A percentile compares a stretch with the other conserved stretches of the same genome.
phyloP scores from a whole-genome alignment of 768 basidiomycete species.

The Auriscalpium microsporum region DNA sequence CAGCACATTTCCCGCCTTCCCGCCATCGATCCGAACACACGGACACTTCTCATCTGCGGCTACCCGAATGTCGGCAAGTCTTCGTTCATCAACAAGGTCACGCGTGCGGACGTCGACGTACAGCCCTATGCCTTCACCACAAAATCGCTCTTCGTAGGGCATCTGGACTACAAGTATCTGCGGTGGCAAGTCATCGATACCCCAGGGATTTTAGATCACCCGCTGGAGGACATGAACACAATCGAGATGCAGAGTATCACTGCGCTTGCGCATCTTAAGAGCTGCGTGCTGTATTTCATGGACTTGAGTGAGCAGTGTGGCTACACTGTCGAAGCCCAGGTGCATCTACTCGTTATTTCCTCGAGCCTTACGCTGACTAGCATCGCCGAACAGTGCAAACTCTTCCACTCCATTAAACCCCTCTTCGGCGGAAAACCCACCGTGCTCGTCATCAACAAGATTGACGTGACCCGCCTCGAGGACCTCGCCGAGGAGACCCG shows the following conservation, averaged over 20 bases:
- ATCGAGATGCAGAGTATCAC: constrained; percentile 99
- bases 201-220: constrained; percentile 95
- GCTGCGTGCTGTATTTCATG: constrained; percentile 96
- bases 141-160: constrained; percentile 96
- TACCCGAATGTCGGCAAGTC: constrained; percentile 99
- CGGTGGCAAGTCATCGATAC: constrained; percentile 99
- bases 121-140: constrained; percentile 99
- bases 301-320: constrained; percentile 98
- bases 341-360: constrained; percentile 25
- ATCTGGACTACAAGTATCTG: constrained; percentile 97
- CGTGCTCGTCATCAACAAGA: constrained; percentile 95
- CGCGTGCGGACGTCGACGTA: constrained; percentile 97
- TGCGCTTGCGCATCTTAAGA: constrained; percentile 91
- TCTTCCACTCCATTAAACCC: constrained; percentile 99
- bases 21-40: constrained; percentile 95
- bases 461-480: constrained; percentile 83
- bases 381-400: constrained; percentile 63
- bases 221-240: constrained; percentile 99
- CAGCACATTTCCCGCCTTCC: constrained; percentile 99
- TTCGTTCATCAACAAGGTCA: constrained; percentile 99
- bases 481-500: constrained; percentile 73
- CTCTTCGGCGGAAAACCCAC: constrained; percentile 91
- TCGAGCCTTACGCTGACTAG: neutral
- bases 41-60: constrained; percentile 95
- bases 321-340: constrained; percentile 94